These are phyloP conservation scores for Solanum sparsipilum DNA, from an alignment of 257 asterid genomes.

Conservation along the genomic window DNA sequence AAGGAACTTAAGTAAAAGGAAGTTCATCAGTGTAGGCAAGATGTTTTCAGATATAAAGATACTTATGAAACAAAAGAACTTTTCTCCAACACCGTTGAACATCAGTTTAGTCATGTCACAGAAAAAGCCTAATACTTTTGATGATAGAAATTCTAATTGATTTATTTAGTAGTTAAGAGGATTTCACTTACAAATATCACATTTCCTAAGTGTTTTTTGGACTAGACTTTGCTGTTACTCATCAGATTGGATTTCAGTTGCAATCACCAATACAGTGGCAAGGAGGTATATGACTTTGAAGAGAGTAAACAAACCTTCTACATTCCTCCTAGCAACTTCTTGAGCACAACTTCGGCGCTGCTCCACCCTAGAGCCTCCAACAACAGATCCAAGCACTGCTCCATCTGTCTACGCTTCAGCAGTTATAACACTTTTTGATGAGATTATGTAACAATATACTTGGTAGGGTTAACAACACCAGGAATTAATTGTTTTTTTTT, in stretches of 20 bases:
- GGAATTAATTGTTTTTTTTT: background rate
- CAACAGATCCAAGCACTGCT: constrained; percentile 83
- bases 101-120: background rate
- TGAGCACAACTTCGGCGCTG: constrained; percentile 68
- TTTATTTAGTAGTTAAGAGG: background rate
- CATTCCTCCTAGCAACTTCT: constrained; percentile 73
- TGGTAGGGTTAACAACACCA: background rate
- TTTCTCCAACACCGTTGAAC: background rate
- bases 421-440: background rate
- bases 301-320: constrained; percentile 51
- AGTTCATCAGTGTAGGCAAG: background rate
- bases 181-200: background rate
- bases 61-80: background rate
- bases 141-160: background rate
- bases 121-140: background rate
- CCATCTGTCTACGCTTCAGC: constrained; percentile 43
- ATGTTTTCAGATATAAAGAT: background rate
- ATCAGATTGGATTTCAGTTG: background rate
- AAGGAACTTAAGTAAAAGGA: background rate
- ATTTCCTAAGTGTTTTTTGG: background rate
- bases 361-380: constrained; percentile 71
- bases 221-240: background rate
- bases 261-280: background rate
- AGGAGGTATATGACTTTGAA: background rate
- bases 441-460: background rate